Conservation (phyloP, 257 asterid species). For the Primulina huaijiensis region DNA sequence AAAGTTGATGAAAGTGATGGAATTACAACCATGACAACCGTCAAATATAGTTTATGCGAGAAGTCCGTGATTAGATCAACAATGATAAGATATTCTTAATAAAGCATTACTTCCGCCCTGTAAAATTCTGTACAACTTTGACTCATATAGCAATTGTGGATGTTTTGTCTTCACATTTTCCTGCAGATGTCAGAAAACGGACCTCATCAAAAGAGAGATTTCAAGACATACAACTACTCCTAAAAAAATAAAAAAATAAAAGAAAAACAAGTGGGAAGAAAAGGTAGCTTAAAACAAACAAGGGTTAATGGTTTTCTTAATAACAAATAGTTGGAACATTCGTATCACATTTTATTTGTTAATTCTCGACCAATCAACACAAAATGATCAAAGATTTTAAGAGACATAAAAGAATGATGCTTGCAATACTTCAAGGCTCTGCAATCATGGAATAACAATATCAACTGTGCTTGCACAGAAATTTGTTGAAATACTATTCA, state of each 20-base stretch:
- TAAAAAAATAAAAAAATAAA: too few relatives aligned
- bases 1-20: slow-evolving; percentile 13
- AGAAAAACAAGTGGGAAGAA: background rate
- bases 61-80: slow-evolving; percentile 18
- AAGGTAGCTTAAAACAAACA: background rate
- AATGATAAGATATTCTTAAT: slow-evolving; percentile 16
- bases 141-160: slow-evolving; percentile 64
- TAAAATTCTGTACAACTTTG: slow-evolving; percentile 59
- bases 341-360: too few relatives aligned
- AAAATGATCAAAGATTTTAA: too few relatives aligned
- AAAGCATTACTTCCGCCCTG: slow-evolving; percentile 64
- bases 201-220: too few relatives aligned
- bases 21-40: background rate
- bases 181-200: slow-evolving; percentile 28
- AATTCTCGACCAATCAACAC: background rate
- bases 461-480: background rate
- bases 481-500: background rate
- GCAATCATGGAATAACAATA: too few relatives aligned
- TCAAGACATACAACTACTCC: background rate
- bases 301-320: background rate
- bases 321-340: background rate
- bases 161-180: slow-evolving; percentile 66
- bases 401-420: background rate
- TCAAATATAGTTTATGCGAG: background rate
- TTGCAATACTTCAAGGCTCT: background rate